Percentiles rank a stretch among this genome's conserved stretches.
Conservation (phyloP, 2,329 filamentous ascomycete species). For the Botrytis porri region DNA sequence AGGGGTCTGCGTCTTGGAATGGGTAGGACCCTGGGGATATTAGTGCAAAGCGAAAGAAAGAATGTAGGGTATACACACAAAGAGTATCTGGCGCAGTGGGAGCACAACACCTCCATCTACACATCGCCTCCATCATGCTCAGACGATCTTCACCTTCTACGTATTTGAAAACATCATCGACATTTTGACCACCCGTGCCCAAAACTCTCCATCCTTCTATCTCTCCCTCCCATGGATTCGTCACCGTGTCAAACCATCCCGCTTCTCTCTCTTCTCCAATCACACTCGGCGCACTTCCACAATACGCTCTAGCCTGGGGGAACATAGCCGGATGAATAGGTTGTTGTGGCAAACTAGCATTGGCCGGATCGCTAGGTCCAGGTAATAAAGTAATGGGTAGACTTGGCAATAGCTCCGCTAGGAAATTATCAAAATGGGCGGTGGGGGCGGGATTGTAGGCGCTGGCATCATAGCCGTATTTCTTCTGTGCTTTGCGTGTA, state of each 20-base stretch:
- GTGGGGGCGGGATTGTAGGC: slow-evolving; percentile 85
- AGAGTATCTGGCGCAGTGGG: slow-evolving; percentile 95
- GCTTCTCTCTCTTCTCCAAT: slow-evolving; percentile 45
- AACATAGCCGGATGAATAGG: slow-evolving; percentile 93
- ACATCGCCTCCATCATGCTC: slow-evolving; percentile 90
- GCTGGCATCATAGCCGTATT: slow-evolving; percentile 91
- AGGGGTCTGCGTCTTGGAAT: slow-evolving; percentile 90
- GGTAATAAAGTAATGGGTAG: slow-evolving; percentile 88
- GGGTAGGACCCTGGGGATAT: slow-evolving; percentile 76
- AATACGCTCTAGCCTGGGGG: slow-evolving; percentile 67
- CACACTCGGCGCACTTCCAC: slow-evolving; percentile 6
- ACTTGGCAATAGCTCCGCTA: slow-evolving; percentile 75
- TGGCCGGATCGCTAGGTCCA: slow-evolving; percentile 80
- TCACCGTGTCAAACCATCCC: slow-evolving; percentile 83
- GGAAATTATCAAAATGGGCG: slow-evolving; percentile 77
- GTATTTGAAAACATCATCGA: slow-evolving; percentile 93
- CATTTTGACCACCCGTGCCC: slow-evolving; percentile 85
- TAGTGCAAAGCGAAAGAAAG: slow-evolving; percentile 1
- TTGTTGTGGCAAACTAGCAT: slow-evolving; percentile 86
- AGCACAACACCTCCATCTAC: slow-evolving; percentile 85
- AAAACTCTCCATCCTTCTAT: slow-evolving; percentile 86
- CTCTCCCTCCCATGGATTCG: slow-evolving; percentile 91
- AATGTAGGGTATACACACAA: slow-evolving; percentile 57
- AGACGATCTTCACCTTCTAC: slow-evolving; percentile 73
- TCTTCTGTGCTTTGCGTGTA: slow-evolving; percentile 55